Percentiles rank a stretch among this genome's conserved stretches.
Conservation (phyloP, 1,284 basidiomycete species). For the Porodaedalea pini region DNA sequence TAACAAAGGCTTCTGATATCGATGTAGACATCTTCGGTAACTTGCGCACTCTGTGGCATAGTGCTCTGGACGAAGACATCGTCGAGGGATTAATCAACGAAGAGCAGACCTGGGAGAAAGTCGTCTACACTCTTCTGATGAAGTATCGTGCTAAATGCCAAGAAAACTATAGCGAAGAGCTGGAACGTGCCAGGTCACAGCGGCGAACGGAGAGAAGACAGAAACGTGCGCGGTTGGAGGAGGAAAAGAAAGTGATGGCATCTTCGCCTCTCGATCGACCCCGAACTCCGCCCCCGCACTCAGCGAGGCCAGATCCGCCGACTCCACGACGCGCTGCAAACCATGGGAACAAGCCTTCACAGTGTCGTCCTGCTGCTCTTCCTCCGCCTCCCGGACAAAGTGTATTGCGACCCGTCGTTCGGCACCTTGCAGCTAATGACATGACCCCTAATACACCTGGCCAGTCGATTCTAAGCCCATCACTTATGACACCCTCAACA, state of each 20-base stretch:
- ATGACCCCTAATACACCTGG: not conserved
- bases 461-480: slow-evolving; percentile 3
- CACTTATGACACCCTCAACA: slow-evolving; percentile 23
- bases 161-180: slow-evolving; percentile 64
- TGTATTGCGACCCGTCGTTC: not conserved
- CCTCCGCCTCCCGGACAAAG: slow-evolving; percentile 6
- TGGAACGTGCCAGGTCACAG: slow-evolving; percentile 41
- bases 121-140: slow-evolving; percentile 82
- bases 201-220: slow-evolving; percentile 32
- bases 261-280: slow-evolving; percentile 11
- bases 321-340: slow-evolving; percentile 51
- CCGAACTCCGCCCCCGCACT: slow-evolving; percentile 30
- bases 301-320: slow-evolving; percentile 54
- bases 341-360: slow-evolving; percentile 25
- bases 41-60: slow-evolving; percentile 87
- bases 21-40: slow-evolving; percentile 91
- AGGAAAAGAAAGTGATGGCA: slow-evolving; percentile 11
- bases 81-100: slow-evolving; percentile 59
- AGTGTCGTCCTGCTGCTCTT: slow-evolving; percentile 20
- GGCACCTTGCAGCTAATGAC: not conserved
- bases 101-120: slow-evolving; percentile 87
- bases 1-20: slow-evolving; percentile 60
- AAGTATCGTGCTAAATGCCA: slow-evolving; percentile 73
- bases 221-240: slow-evolving; percentile 20
- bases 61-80: slow-evolving; percentile 68